Conservation (phyloP, 768 basidiomycete species). For the Saitozyma podzolica region DNA sequence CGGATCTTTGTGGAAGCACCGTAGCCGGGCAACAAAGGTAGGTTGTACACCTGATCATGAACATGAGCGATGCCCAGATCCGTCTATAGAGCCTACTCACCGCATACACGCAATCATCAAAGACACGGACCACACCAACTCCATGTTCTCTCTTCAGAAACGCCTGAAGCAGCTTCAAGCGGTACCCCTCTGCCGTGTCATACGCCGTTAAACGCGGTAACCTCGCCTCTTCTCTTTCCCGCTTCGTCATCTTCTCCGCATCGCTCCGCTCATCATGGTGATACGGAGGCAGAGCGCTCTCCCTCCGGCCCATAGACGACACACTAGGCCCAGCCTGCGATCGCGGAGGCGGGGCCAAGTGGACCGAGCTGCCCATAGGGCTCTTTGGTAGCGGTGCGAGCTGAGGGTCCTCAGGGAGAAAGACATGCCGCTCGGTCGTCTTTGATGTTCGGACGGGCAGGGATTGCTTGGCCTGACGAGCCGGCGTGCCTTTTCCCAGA, state of each 20-base stretch:
- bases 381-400: conserved; percentile 64
- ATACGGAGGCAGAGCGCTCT: background rate
- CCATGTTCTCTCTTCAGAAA: conserved; percentile 94
- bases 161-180: conserved; percentile 76
- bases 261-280: conserved; percentile 72
- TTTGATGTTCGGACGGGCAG: conserved; percentile 70
- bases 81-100: conserved; percentile 57
- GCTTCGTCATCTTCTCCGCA: conserved; percentile 85
- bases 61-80: background rate
- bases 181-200: conserved; percentile 79
- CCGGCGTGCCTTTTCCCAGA: conserved; percentile 49
- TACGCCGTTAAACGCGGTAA: conserved; percentile 84
- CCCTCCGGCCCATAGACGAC: conserved; percentile 4
- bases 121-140: conserved; percentile 72
- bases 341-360: conserved; percentile 28
- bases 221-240: conserved; percentile 75
- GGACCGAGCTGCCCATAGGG: conserved; percentile 35
- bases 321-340: conserved; percentile 1
- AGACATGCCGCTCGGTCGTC: conserved; percentile 84
- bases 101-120: conserved; percentile 90
- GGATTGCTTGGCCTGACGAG: conserved; percentile 34
- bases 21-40: conserved; percentile 89
- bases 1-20: conserved; percentile 78
- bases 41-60: conserved; percentile 69
- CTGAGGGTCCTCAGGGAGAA: conserved; percentile 86